Percentiles rank a stretch among this genome's conserved stretches.
These are phyloP conservation scores for Spatholobus suberectus DNA, from an alignment of 306 rosid genomes.

Conservation along the genomic window DNA sequence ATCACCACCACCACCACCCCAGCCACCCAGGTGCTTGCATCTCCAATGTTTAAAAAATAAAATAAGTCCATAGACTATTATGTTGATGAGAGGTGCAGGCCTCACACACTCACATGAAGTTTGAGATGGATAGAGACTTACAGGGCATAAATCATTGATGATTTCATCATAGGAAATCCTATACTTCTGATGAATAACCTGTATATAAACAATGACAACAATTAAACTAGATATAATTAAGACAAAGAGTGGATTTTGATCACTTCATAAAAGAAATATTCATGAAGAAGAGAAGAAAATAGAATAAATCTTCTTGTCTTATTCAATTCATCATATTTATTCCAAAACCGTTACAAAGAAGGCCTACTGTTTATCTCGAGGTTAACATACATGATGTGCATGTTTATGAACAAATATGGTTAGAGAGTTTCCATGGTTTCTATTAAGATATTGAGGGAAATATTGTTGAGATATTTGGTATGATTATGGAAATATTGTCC, in stretches of 20 bases:
- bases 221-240: constrained; percentile 31
- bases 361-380: background rate
- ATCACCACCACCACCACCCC: background rate
- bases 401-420: background rate
- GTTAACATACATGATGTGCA: background rate
- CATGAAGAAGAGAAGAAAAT: background rate
- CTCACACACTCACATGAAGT: background rate
- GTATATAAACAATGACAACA: constrained; percentile 39
- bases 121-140: constrained; percentile 56
- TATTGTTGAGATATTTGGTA: background rate
- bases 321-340: background rate
- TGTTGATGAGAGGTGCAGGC: constrained; percentile 3
- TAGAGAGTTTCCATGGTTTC: background rate
- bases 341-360: background rate
- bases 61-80: background rate
- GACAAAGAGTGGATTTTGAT: background rate
- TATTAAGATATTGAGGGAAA: background rate
- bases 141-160: constrained; percentile 93
- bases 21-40: background rate
- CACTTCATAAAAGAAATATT: constrained; percentile 20
- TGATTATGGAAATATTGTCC: too few relatives aligned
- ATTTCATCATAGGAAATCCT: constrained; percentile 94
- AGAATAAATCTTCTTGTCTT: constrained; percentile 6
- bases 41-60: background rate
- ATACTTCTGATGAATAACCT: constrained; percentile 97